A percentile compares a stretch with the other conserved stretches of the same genome.
Conservation (phyloP, 2,329 filamentous ascomycete genomes). For the Monilinia fructigena region DNA sequence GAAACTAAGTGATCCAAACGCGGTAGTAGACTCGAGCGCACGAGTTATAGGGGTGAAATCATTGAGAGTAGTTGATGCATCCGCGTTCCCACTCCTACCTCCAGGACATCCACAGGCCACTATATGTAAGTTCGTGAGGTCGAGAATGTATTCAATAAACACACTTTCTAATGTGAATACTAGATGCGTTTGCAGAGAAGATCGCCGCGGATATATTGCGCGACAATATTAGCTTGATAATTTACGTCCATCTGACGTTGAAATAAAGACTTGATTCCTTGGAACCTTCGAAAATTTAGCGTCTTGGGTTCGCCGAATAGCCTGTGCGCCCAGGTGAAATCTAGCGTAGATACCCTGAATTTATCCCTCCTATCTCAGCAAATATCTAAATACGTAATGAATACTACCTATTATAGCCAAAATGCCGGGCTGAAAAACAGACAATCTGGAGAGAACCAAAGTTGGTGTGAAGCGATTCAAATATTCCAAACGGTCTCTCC, state of each 20-base stretch:
- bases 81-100: slow-evolving; percentile 7
- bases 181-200: slow-evolving; percentile 2
- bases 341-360: too few species aligned
- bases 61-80: neutral
- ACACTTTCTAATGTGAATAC: neutral
- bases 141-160: neutral
- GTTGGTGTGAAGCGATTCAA: too few species aligned
- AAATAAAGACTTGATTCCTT: too few species aligned
- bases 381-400: neutral
- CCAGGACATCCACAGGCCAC: slow-evolving; percentile 16
- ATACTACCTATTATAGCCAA: too few species aligned
- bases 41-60: neutral
- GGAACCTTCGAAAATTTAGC: too few species aligned
- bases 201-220: neutral
- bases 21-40: slow-evolving; percentile 1
- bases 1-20: neutral
- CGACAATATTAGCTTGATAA: neutral
- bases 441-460: too few species aligned
- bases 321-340: neutral
- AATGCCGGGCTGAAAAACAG: too few species aligned
- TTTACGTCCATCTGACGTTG: neutral
- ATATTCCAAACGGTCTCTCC: too few species aligned
- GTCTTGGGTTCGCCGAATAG: neutral
- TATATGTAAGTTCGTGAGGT: neutral
- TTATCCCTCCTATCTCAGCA: too few species aligned